Conservation (phyloP, 2,329 filamentous ascomycete species). For the Cladosporium sp. region DNA sequence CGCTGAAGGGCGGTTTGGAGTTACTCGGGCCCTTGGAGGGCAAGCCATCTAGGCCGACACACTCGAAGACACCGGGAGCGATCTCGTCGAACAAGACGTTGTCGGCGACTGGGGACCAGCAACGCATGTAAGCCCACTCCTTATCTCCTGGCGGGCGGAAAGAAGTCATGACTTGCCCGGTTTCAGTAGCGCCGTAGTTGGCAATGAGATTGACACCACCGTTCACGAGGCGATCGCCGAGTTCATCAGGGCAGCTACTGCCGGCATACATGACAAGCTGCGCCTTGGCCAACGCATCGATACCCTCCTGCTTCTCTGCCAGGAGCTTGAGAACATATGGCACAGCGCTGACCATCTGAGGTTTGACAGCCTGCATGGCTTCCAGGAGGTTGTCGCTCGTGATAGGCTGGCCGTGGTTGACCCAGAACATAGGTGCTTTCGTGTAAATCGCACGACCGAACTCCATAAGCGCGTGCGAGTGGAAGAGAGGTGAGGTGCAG, state of each 20-base stretch:
- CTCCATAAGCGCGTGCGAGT: constrained; percentile 56
- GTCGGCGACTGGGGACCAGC: constrained; percentile 30
- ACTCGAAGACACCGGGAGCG: constrained; percentile 39
- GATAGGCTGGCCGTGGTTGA: constrained; percentile 53
- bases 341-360: constrained; percentile 54
- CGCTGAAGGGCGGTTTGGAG: constrained; percentile 29
- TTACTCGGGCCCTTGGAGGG: constrained; percentile 40
- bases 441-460: constrained; percentile 52
- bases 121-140: constrained; percentile 56
- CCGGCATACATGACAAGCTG: constrained; percentile 32
- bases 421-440: constrained; percentile 49
- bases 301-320: constrained; percentile 53
- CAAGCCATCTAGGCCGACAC: constrained; percentile 35
- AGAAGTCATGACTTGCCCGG: constrained; percentile 59
- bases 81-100: constrained; percentile 31
- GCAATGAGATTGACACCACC: constrained; percentile 32
- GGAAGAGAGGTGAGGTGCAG: constrained; percentile 55
- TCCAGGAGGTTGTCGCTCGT: constrained; percentile 36
- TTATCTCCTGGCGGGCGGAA: constrained; percentile 50
- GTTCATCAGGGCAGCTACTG: constrained; percentile 31
- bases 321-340: constrained; percentile 63
- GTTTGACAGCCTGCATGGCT: constrained; percentile 27
- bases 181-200: constrained; percentile 51
- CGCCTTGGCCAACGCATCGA: constrained; percentile 24
- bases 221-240: constrained; percentile 31